These are phyloP conservation scores for Psidium guajava DNA, from an alignment of 345 rosid species.

Conservation along the genomic window DNA sequence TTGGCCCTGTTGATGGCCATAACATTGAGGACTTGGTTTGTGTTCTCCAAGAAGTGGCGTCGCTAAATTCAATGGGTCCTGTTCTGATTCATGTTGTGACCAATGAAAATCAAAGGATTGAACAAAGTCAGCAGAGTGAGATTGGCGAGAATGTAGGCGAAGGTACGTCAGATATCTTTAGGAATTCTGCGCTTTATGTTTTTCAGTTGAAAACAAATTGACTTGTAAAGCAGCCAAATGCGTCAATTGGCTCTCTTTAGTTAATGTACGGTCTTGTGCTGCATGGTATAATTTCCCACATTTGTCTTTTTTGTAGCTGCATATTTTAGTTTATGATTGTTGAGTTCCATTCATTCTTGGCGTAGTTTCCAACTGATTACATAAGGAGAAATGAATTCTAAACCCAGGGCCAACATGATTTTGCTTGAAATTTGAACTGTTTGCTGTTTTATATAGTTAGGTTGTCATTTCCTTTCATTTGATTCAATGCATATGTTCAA, in stretches of 20 bases:
- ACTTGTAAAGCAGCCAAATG: neutral
- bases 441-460: neutral
- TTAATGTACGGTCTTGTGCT: neutral
- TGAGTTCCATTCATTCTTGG: neutral
- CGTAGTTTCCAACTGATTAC: neutral
- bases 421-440: neutral
- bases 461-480: neutral
- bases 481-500: neutral
- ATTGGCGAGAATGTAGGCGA: conserved; percentile 16
- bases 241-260: neutral
- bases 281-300: neutral
- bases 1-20: conserved; percentile 96
- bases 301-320: neutral
- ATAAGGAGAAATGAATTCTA: neutral
- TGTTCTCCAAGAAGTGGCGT: conserved; percentile 73
- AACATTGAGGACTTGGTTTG: conserved; percentile 70
- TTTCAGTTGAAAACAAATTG: neutral
- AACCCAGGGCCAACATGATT: neutral
- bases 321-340: neutral
- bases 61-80: conserved; percentile 83
- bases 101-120: conserved; percentile 38
- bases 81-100: conserved; percentile 89
- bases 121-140: conserved; percentile 12
- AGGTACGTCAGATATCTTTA: conserved; percentile 15
- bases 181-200: neutral